These are phyloP conservation scores for Globisporangium nodosum DNA, from an alignment of 352 stramenopile genomes.

Conservation along the genomic window DNA sequence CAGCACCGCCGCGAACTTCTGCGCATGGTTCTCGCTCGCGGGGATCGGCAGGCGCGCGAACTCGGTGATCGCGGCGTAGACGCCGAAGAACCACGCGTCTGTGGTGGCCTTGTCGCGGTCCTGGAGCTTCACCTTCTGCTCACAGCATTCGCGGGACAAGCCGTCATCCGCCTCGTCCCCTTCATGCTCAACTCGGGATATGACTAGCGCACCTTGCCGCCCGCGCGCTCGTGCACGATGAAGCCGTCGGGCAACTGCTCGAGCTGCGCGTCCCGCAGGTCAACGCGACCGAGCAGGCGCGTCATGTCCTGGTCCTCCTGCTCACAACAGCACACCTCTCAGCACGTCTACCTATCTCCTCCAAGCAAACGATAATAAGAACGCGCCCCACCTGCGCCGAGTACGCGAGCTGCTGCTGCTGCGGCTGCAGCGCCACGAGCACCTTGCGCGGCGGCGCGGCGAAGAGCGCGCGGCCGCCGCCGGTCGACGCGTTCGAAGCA, in stretches of 20 bases:
- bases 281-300: conserved; percentile 48
- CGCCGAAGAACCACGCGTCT: conserved; percentile 74
- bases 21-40: conserved; percentile 27
- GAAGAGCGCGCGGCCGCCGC: conserved; percentile 9
- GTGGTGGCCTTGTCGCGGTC: conserved; percentile 73
- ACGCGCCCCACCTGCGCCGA: conserved; percentile 35
- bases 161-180: too few species aligned
- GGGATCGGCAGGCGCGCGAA: conserved; percentile 41
- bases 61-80: conserved; percentile 73
- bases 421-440: conserved; percentile 61
- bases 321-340: not conserved
- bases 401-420: conserved; percentile 61
- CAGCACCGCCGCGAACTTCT: conserved; percentile 48
- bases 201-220: conserved; percentile 30
- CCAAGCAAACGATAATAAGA: not conserved
- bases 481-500: conserved; percentile 1
- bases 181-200: not conserved
- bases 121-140: conserved; percentile 66
- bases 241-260: conserved; percentile 72
- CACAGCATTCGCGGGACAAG: too few species aligned
- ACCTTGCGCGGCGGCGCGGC: conserved; percentile 24
- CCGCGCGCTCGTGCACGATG: conserved; percentile 51
- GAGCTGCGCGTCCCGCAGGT: conserved; percentile 53
- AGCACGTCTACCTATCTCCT: not conserved
- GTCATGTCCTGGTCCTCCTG: conserved; percentile 72